Conservation (phyloP, 148 eudicot genomes). For the Amaranthus palmeri region DNA sequence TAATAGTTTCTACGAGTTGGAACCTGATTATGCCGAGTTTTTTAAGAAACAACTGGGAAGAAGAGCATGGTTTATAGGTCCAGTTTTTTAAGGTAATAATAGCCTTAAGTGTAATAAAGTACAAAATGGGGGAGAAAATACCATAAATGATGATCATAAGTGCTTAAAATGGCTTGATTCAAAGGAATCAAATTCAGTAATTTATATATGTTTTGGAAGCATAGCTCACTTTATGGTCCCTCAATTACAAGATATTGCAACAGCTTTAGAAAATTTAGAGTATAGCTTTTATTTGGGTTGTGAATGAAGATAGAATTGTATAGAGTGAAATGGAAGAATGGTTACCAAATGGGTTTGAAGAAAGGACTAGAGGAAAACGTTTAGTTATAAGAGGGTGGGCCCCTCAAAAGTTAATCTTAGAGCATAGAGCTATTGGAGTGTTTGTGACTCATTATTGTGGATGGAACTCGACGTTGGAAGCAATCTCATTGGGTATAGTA, state of each 20-base stretch:
- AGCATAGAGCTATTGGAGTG: constrained; percentile 26
- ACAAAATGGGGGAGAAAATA: constrained; percentile 30
- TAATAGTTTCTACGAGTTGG: constrained; percentile 67
- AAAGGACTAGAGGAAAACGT: constrained; percentile 21
- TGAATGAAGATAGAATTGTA: constrained; percentile 18
- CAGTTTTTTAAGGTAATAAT: constrained; percentile 36
- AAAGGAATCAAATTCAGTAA: constrained; percentile 38
- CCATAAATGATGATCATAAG: constrained; percentile 30
- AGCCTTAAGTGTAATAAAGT: constrained; percentile 23
- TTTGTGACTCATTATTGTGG: constrained; percentile 38
- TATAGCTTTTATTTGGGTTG: constrained; percentile 51
- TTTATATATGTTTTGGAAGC: constrained; percentile 51
- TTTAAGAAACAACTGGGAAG: constrained; percentile 34
- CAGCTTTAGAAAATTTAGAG: constrained; percentile 37
- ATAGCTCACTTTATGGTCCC: constrained; percentile 1
- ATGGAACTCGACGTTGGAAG: constrained; percentile 34
- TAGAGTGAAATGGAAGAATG: constrained; percentile 21
- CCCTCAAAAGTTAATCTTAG: constrained; percentile 23
- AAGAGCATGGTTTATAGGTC: constrained; percentile 58
- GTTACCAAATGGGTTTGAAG: constrained; percentile 26
- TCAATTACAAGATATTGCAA: constrained; percentile 39
- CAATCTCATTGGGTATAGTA: constrained; percentile 23
- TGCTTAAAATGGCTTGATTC: constrained; percentile 52
- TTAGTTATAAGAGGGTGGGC: constrained; percentile 28
- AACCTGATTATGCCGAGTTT: constrained; percentile 47